Base-by-base conservation (phyloP, 352 stramenopile species). In the Phytophthora palmivora region DNA sequence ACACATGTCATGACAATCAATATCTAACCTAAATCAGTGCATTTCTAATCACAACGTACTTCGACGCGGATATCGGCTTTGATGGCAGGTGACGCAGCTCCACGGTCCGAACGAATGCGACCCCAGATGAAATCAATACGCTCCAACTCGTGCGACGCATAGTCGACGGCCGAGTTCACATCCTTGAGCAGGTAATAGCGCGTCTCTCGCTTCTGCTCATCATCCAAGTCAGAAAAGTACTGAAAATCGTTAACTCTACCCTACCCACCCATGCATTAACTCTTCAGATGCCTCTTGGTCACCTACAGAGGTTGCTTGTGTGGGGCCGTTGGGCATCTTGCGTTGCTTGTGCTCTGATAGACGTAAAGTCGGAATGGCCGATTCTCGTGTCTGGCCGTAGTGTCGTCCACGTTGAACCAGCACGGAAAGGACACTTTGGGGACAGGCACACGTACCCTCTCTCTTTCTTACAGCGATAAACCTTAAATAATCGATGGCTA, bases 51-150 rank as follows among this genome's bases (percentile, higher is more conserved):
- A 14, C 12, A 6, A 33, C 43, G 11, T 42, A 90, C 83, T 78
- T 92, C 83, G 11, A 94, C 72, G 28, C 81, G 83, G 49, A 94
- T 77, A 16, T 90, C 79, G 4, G 73, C 83, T 58, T 90, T 91
- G 60, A 94, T 78, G 9, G 58, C 64, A 2, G 78, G 66, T 21
- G 74, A 79, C 15, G 63, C 34, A 15, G 62, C 70, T 14, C 69
- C 55, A 18, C 81, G 82, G 41, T 83, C 81, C 41, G 87, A 84
- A 16, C 85, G 85, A 47, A 94, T 94, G 53, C 81, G 74, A 6
- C 85, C 83, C 82, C 85, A 94, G 28, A 94, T 76, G 56, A 94
- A 88, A 57, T 94, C 82, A n/a, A 94, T 77, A 16, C 79, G 85
- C 62, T 94, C 85, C 8, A 94, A 64, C 51, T 94, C 85, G 14